Evolutionary conservation across 176 grass and related monocot genomes (phyloP).

Genomic region (Leersia perrieri): DNA sequence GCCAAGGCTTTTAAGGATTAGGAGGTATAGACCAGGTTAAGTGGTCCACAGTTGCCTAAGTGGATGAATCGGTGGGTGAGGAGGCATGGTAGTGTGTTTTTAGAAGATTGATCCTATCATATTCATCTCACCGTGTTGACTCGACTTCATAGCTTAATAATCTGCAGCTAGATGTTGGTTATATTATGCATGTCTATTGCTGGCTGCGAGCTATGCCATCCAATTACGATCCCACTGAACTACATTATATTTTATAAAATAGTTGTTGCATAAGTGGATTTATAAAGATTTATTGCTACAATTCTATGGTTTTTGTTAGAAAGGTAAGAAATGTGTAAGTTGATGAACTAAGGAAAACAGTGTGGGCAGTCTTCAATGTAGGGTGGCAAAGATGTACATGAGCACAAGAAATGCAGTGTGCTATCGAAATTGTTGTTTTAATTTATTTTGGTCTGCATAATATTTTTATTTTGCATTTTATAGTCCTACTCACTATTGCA

Average conservation of each 20-base stretch:
- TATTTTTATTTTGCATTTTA: constrained; percentile 9
- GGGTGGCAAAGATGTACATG: not conserved
- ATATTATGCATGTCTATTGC: not conserved
- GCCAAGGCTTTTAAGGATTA: not conserved
- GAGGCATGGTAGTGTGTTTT: not conserved
- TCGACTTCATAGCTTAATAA: not conserved
- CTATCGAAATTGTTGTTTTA: not conserved
- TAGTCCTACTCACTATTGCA: not conserved
- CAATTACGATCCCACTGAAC: not conserved
- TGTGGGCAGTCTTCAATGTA: not conserved
- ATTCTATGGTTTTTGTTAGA: not conserved
- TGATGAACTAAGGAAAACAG: not conserved
- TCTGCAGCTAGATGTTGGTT: not conserved
- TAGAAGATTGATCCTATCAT: not conserved
- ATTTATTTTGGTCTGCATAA: constrained; percentile 20
- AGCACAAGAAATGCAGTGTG: constrained; percentile 19
- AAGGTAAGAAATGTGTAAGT: not conserved
- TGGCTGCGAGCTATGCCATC: not conserved
- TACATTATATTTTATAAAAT: not conserved
- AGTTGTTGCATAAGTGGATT: not conserved
- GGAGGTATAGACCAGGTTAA: not conserved
- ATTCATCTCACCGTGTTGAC: not conserved
- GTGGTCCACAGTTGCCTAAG: not conserved
- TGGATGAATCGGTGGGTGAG: too few species aligned
- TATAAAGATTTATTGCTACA: not conserved